These are phyloP conservation scores for Nemania sp. DNA, from an alignment of 2,329 filamentous ascomycete species.

Conservation along the genomic window DNA sequence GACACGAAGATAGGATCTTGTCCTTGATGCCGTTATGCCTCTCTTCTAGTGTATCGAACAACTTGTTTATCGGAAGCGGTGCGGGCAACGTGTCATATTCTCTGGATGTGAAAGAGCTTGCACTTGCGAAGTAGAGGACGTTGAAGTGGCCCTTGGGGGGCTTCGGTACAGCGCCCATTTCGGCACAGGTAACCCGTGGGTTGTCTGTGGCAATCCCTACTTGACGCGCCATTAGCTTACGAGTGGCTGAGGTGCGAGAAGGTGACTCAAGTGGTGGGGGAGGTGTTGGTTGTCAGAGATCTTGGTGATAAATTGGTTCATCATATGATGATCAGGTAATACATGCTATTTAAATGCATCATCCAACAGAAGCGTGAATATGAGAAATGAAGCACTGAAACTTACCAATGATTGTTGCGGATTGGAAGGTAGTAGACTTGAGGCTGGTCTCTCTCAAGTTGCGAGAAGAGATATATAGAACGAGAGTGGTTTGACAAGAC, in stretches of 20 bases:
- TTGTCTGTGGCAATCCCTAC: not conserved
- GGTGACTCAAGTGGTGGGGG: conserved; percentile 20
- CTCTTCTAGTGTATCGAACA: conserved; percentile 71
- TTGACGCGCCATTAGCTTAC: conserved; percentile 22
- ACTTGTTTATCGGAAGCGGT: conserved; percentile 63
- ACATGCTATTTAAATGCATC: conserved; percentile 61
- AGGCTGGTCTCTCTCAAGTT: conserved; percentile 1
- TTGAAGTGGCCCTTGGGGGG: conserved; percentile 70
- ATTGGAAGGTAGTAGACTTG: not conserved
- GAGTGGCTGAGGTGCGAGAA: not conserved
- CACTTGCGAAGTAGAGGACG: conserved; percentile 81
- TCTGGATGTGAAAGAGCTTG: conserved; percentile 71
- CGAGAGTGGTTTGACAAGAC: no score
- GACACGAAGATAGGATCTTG: conserved; percentile 71
- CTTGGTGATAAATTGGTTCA: conserved; percentile 68
- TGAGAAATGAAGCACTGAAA: not conserved
- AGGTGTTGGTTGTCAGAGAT: conserved; percentile 63
- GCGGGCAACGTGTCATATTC: conserved; percentile 68
- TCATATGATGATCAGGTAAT: conserved; percentile 63
- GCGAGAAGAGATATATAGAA: no score
- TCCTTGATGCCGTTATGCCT: conserved; percentile 70
- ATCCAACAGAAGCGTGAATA: conserved; percentile 49
- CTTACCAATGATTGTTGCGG: not conserved
- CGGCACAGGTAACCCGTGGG: not conserved
- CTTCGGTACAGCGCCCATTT: conserved; percentile 48